A percentile compares a stretch with the other conserved stretches of the same genome.
Conservation (phyloP, 1,284 basidiomycete species). For the Melanopsichium pennsylvanicum region DNA sequence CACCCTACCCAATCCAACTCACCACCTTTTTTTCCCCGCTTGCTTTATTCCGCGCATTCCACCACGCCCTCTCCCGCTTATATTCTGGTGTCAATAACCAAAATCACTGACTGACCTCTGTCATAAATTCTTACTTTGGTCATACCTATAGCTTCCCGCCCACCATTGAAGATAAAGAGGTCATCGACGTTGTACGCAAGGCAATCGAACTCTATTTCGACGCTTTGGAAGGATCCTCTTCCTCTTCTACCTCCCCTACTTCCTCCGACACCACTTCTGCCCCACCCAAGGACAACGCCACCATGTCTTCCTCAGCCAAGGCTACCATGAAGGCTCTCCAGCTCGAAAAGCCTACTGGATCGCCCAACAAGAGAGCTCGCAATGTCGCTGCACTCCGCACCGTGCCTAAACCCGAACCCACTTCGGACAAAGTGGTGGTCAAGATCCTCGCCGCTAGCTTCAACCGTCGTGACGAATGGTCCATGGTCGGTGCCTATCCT, state of each 20-base stretch:
- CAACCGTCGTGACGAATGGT: slow-evolving; percentile 83
- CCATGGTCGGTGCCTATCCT: slow-evolving; percentile 75
- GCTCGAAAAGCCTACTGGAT: slow-evolving; percentile 40
- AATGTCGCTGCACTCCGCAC: slow-evolving; percentile 43
- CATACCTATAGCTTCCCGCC: slow-evolving; percentile 38
- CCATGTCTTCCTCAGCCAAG: slow-evolving; percentile 10
- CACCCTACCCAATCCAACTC: no score
- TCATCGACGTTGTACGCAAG: slow-evolving; percentile 37
- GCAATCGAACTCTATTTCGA: slow-evolving; percentile 49
- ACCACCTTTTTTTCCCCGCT: no score
- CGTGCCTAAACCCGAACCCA: slow-evolving; percentile 37
- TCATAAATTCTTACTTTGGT: not conserved
- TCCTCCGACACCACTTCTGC: not conserved
- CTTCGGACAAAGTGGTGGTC: slow-evolving; percentile 45
- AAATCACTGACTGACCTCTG: no score
- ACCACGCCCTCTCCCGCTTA: no score
- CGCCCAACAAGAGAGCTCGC: slow-evolving; percentile 46
- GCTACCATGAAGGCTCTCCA: slow-evolving; percentile 54
- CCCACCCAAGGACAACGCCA: no score
- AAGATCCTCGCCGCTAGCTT: slow-evolving; percentile 73
- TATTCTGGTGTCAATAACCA: no score
- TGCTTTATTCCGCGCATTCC: no score
- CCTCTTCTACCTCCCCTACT: not conserved
- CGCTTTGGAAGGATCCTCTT: slow-evolving; percentile 13
- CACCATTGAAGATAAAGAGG: slow-evolving; percentile 50